Base-by-base conservation (phyloP, 495 filamentous ascomycete species). In the Physcia stellaris region DNA sequence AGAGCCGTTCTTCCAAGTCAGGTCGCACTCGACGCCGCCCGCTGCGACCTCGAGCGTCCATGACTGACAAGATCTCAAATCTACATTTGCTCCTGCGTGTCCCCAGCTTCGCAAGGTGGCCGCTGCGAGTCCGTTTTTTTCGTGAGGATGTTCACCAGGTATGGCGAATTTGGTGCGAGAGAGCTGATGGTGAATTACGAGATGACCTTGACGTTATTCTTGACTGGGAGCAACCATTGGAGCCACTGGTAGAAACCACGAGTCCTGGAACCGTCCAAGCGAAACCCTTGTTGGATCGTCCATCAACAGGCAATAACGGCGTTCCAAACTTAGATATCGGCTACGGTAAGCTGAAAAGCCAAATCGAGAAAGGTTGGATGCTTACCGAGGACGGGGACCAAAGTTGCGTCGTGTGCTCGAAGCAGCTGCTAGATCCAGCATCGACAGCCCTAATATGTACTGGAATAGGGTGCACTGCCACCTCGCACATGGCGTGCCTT, bases 101-200 rank as follows among this genome's bases (percentile, higher is more conserved):
- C 5, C 67, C 70, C 3, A 83, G 79, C 47, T 95, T 98, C 52
- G 53, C 58, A 6, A 59, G 69, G 19, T 92, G 84, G 86, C 86
- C 86, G n/a, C 62, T 98, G 22, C 67, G 70, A 12, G 49, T 95
- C 13, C 75, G 80, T 6, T 94, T 95, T 54, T 93, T 94, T 49
- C 64, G 60, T 6, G 57, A 64, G 1, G 80, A 93, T 40, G 78
- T 80, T 1, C 66, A 79, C 45, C 49, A 60, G 21, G 55, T 63
- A 0, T 98, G 90, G 90, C 52, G 68, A 26, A 58, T 56, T 26
- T 79, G 73, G 66, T 70, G 63, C 40, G 56, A 68, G 2, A 63
- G 64, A 12, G 64, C 61, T 6, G 51, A 59, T 32, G 61, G 63
- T 17, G 47, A 54, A 24, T 41, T 83, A 13, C 62, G 73, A 11